These are phyloP conservation scores for Aschersonia sp. DNA, from an alignment of 2,329 filamentous ascomycete species.

Conservation along the genomic window DNA sequence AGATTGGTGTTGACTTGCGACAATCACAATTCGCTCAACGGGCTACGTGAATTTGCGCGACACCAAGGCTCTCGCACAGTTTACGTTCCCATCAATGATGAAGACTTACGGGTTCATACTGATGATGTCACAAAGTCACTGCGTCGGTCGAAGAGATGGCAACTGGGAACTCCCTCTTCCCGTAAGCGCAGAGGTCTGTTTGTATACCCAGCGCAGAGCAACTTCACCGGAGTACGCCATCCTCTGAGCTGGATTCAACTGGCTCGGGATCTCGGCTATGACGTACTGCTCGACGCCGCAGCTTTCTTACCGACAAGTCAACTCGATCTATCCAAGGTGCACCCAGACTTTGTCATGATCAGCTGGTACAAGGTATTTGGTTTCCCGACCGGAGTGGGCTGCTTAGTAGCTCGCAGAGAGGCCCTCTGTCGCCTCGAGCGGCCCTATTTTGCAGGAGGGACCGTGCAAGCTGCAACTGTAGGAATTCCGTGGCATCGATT, in stretches of 20 bases:
- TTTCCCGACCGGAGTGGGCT: conserved; percentile 25
- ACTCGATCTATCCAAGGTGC: conserved; percentile 18
- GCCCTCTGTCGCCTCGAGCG: conserved; percentile 16
- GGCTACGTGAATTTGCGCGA: conserved; percentile 20
- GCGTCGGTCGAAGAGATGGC: conserved; percentile 1
- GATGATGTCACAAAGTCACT: conserved; percentile 12
- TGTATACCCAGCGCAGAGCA: conserved; percentile 30
- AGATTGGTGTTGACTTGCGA: conserved; percentile 21
- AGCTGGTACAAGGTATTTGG: conserved; percentile 29
- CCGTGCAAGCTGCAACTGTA: conserved; percentile 18
- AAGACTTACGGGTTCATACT: conserved; percentile 15
- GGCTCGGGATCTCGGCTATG: conserved; percentile 22
- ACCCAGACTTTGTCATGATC: conserved; percentile 23
- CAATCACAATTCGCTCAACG: conserved; percentile 28
- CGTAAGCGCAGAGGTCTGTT: conserved; percentile 17
- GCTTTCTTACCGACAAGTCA: conserved; percentile 21
- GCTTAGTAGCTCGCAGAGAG: conserved; percentile 18
- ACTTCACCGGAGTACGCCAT: conserved; percentile 27
- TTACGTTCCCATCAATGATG: conserved; percentile 15
- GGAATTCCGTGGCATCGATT: conserved; percentile 16
- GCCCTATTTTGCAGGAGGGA: conserved; percentile 26
- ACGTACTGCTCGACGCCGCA: conserved; percentile 25
- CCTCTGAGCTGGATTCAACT: conserved; percentile 20
- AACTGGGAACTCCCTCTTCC: neutral
- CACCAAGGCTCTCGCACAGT: conserved; percentile 9